phyloP scores from a whole-genome alignment of 2,329 filamentous ascomycete species.

The Periconia digitata region DNA sequence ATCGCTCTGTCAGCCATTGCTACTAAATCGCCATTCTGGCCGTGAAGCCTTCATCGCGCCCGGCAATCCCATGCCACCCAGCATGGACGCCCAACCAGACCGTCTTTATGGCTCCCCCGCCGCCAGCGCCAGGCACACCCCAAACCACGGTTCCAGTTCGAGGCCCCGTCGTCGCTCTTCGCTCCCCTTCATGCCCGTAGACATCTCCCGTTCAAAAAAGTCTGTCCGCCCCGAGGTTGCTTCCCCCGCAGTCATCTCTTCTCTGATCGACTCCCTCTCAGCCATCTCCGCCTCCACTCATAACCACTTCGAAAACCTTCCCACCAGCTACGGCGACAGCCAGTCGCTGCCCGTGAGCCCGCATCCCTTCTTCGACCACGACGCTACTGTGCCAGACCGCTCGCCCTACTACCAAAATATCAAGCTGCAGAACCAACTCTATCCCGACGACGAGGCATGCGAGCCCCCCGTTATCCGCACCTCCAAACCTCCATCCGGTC shows the following conservation, averaged over 20 bases:
- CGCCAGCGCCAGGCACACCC: slow-evolving; percentile 11
- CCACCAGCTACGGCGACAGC: slow-evolving; percentile 31
- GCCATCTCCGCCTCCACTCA: slow-evolving; percentile 64
- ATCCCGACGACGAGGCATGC: slow-evolving; percentile 61
- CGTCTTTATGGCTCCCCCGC: slow-evolving; percentile 16
- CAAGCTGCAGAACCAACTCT: slow-evolving; percentile 51
- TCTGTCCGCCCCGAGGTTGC: slow-evolving; percentile 43
- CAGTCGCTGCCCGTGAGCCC: slow-evolving; percentile 32
- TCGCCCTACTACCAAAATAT: slow-evolving; percentile 61
- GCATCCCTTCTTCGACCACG: slow-evolving; percentile 8
- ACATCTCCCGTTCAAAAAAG: slow-evolving; percentile 20
- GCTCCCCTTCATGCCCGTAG: slow-evolving; percentile 22
- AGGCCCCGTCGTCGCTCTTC: slow-evolving; percentile 34
- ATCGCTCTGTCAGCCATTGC: no score
- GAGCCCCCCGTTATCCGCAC: slow-evolving; percentile 76
- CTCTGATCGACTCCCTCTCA: slow-evolving; percentile 63
- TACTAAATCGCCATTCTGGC: no score
- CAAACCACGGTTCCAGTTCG: slow-evolving; percentile 25
- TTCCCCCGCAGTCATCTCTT: slow-evolving; percentile 70
- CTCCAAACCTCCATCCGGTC: slow-evolving; percentile 76
- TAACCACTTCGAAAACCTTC: slow-evolving; percentile 66
- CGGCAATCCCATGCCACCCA: no score
- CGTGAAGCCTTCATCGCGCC: background rate
- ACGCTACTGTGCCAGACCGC: slow-evolving; percentile 71
- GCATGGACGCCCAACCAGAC: slow-evolving; percentile 21